phyloP scores from a whole-genome alignment of 2,329 filamentous ascomycete genomes.

The Magnaporthiopsis rhizophila region DNA sequence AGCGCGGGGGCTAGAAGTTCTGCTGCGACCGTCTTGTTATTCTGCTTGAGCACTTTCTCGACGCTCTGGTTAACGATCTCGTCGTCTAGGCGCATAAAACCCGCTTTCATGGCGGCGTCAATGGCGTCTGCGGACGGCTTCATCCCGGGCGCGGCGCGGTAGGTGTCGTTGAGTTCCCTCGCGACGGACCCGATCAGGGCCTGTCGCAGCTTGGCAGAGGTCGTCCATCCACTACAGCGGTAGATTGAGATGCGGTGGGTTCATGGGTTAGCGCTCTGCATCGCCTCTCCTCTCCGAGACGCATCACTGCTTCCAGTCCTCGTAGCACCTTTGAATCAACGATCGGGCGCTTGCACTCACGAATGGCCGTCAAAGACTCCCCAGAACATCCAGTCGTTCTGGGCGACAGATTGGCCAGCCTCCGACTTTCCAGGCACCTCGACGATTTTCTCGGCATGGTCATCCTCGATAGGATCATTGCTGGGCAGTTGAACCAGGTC shows the following conservation, averaged over 20 bases:
- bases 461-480: slow-evolving; percentile 97
- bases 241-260: neutral
- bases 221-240: slow-evolving; percentile 77
- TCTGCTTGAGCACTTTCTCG: slow-evolving; percentile 79
- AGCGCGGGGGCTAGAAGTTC: slow-evolving; percentile 87
- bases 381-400: slow-evolving; percentile 99
- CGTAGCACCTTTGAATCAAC: neutral
- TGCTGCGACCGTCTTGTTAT: slow-evolving; percentile 83
- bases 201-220: slow-evolving; percentile 89
- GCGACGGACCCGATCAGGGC: slow-evolving; percentile 88
- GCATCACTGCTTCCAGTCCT: neutral
- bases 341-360: slow-evolving; percentile 39
- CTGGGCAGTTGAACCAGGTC: slow-evolving; percentile 91
- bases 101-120: slow-evolving; percentile 84
- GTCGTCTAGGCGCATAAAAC: slow-evolving; percentile 80
- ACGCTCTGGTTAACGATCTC: slow-evolving; percentile 94
- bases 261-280: slow-evolving; percentile 14
- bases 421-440: slow-evolving; percentile 62
- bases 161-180: slow-evolving; percentile 84
- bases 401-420: slow-evolving; percentile 34
- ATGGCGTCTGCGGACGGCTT: slow-evolving; percentile 71
- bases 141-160: slow-evolving; percentile 60
- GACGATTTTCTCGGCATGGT: slow-evolving; percentile 96
- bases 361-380: slow-evolving; percentile 96
- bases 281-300: slow-evolving; percentile 10